Evolutionary conservation across 2,329 filamentous ascomycete genomes (phyloP).

Genomic region (Fusarium sp.): DNA sequence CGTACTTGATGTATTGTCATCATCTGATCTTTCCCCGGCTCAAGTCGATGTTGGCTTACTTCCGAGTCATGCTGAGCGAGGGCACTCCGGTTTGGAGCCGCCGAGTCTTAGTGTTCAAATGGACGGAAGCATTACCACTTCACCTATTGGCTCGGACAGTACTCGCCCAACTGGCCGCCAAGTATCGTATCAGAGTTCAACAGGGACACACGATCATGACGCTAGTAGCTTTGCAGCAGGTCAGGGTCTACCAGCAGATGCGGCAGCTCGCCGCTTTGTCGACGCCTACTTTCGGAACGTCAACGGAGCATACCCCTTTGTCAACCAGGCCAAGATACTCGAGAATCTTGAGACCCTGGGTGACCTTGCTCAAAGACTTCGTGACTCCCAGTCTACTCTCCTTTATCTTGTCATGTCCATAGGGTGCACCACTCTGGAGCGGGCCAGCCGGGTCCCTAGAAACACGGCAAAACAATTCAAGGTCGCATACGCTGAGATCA

Average conservation of each 20-base stretch:
- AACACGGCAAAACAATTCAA: conserved; percentile 43
- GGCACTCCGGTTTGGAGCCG: background rate
- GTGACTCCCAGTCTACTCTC: conserved; percentile 35
- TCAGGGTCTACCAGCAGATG: background rate
- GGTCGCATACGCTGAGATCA: conserved; percentile 49
- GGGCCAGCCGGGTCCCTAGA: conserved; percentile 49
- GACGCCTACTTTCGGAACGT: conserved; percentile 56
- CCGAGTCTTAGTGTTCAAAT: background rate
- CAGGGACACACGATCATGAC: background rate
- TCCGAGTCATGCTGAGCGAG: background rate
- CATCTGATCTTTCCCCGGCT: background rate
- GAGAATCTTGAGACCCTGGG: conserved; percentile 42
- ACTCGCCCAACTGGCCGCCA: background rate
- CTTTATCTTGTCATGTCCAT: conserved; percentile 56
- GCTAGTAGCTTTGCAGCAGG: background rate
- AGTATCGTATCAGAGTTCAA: background rate
- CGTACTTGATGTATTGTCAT: background rate
- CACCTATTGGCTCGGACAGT: background rate
- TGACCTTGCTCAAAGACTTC: conserved; percentile 14
- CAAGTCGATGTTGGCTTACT: background rate
- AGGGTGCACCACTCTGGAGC: conserved; percentile 53
- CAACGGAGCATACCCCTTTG: conserved; percentile 54
- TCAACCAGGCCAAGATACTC: conserved; percentile 47
- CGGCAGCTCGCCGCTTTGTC: conserved; percentile 44
- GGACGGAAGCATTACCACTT: background rate